Evolutionary conservation across 2,329 filamentous ascomycete genomes (phyloP).

Genomic region (Apiospora kogelbergensis): DNA sequence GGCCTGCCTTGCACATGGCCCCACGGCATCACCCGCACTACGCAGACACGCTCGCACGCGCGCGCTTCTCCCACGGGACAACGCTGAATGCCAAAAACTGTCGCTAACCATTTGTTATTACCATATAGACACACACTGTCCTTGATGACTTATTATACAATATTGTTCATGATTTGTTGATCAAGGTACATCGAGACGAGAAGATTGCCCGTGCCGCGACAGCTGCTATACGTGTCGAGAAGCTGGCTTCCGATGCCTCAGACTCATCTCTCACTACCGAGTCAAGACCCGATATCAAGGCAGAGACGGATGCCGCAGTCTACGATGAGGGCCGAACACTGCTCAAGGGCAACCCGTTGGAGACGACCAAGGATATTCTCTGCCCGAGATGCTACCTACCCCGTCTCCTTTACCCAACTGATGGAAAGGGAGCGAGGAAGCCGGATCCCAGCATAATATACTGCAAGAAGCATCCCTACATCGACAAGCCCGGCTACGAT

Average conservation of each 20-base stretch:
- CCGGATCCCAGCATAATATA: constrained; percentile 69
- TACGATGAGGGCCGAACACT: constrained; percentile 70
- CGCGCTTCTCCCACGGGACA: not conserved
- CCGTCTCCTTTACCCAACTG: constrained; percentile 69
- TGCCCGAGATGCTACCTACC: constrained; percentile 76
- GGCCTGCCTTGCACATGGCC: constrained; percentile 4
- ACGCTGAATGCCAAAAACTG: not conserved
- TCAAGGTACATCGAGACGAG: constrained; percentile 76
- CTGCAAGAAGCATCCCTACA: constrained; percentile 78
- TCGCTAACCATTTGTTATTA: not conserved
- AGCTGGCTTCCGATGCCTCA: constrained; percentile 56
- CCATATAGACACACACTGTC: constrained; percentile 54
- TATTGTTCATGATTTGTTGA: constrained; percentile 71
- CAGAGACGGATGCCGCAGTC: constrained; percentile 67
- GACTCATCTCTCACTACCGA: constrained; percentile 51
- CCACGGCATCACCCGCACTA: not conserved
- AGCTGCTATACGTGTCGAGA: constrained; percentile 64
- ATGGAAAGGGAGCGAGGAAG: constrained; percentile 65
- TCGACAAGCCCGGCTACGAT: constrained; percentile 73
- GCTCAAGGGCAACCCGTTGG: constrained; percentile 71
- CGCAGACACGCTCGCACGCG: not conserved
- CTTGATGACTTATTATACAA: constrained; percentile 77
- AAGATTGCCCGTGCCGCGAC: constrained; percentile 70
- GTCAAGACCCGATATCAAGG: constrained; percentile 53
- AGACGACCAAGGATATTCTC: constrained; percentile 68